Evolutionary conservation across 257 asterid species (phyloP), one percentile per base, ranked within the genome.

Genomic region (Hygrophila difformis): DNA sequence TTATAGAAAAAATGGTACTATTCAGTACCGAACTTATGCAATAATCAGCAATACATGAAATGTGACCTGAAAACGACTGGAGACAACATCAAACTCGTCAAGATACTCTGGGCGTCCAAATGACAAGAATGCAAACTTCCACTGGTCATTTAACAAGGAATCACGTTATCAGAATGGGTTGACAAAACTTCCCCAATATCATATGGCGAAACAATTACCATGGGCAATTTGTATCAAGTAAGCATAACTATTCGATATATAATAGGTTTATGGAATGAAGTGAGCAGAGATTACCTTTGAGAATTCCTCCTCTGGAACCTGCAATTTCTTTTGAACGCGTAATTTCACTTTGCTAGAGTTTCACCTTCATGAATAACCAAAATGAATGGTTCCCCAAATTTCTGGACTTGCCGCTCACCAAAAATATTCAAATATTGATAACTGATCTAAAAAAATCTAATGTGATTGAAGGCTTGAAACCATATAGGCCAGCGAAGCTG

Each of bases 91-190:
- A 2, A 94, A 65, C 54, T 91, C 95, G 60, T 76, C 84, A 41
- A 91, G 89, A 65, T 91, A 91, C 70, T 91, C 93, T 10, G 99
- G 97, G 35, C 95, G 92, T 61, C 95, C 99, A 74, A 82, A 63
- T 19, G 96, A 82, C 51, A 86, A 52, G 67, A 83, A 82, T 40
- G 97, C 99, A 63, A 83, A 73, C 61, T 91, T 91, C 99, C 98
- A 91, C 98, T 91, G 66, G 6, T 4, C 37, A 33, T 33, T 4
- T 9, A n/a, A n/a, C 3, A 3, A 33, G 10, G 37, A 5, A 3
- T 50, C 16, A n/a, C 29, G 22, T 40, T 56, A 47, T 15, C 43
- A 49, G 62, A 53, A 21, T 35, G 31, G 31, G 31, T n/a, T n/a
- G 8, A 26, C 4, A 48, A 12, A 5, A 36, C 24, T 47, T 40